Base-by-base conservation (phyloP, 768 basidiomycete species). In the Calvatia gigantea region DNA sequence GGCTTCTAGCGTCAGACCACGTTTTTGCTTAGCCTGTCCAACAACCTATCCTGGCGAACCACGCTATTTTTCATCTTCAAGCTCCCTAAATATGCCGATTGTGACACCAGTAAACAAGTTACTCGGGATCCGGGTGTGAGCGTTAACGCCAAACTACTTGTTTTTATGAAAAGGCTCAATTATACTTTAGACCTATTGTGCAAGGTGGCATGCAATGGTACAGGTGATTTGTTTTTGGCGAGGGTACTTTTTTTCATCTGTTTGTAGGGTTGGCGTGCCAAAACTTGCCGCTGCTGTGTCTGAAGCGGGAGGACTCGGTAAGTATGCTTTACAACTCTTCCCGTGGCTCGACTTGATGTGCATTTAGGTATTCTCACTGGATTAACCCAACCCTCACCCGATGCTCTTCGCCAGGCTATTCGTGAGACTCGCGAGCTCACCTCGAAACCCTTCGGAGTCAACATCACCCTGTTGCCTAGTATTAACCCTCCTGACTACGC, bases 171-270 rank as follows among this genome's bases (percentile, higher is more conserved):
- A 27, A 32, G 9, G 31, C 8, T 37, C 37, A 53, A 46, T 27
- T 17, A 2, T 46, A 29, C 9, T 56, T 27, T 51, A 90, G 88
- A 29, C 92, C 91, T 14, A 74, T 93, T 43, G 80, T 94, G 1
- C 92, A 94, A 67, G 91, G 91, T 21, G 91, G 90, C 44, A 93
- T 94, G 91, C 91, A 93, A 82, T 94, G 88, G 88, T 90, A 72
- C 43, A 66, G 54, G 15, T 58, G 25, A 19, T 45, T 45, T 28
- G 23, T 55, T 14, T 6, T 33, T 11, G 12, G 21, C 29, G 31
- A 33, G 43, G 9, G 27, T 29, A 39, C 38, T 38, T 29, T 9
- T 41, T 37, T n/a, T 51, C 51, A 6, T 51, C 52, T 28, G 6
- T 46, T n/a, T 37, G 25, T 60, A 89, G 90, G 91, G 91, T 95